Base-by-base conservation (phyloP, 2,329 filamentous ascomycete genomes). In the Septoria petroselini region DNA sequence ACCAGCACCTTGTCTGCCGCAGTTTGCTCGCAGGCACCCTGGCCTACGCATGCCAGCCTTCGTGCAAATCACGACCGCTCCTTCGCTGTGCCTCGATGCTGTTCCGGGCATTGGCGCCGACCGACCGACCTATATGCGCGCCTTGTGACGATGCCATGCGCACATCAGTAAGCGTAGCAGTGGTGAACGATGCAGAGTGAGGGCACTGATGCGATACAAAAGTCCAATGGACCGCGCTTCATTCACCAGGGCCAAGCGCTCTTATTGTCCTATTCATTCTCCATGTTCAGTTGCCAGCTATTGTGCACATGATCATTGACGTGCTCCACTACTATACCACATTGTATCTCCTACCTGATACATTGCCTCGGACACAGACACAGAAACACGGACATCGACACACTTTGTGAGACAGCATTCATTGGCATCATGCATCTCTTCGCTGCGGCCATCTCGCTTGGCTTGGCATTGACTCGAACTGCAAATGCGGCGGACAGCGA, bases 401-500 rank as follows among this genome's bases (percentile, higher is more conserved):
- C 18, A 12, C 27, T 6, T 34, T 7, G 8, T 18, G 3, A 3
- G 17, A 18, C 15, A 15, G 35, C 42, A 38, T 3, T 3, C 30
- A 5, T 41, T 35, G 30, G 31, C 48, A 60, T 35, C 52, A 60
- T 58, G 58, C 40, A 47, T 34, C n/a, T 48, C 39, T 27, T 43
- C 33, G 44, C 38, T 43, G 47, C 46, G 9, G 14, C 57, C 37
- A 48, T 54, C 11, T 25, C 56, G 31, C 41, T 63, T 40, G 41
- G 55, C 44, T 51, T 65, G 39, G 57, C 57, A 33, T 42, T 62
- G 18, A 44, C 35, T 49, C 55, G 35, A 9, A 9, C 35, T 7
- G 52, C 57, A n/a, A 25, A 54, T 40, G 62, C 62, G 23, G 63
- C 63, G 19, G 53, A 55, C 17, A 41, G 55, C 15, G 62, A 61